These are phyloP conservation scores for Pleurotus giganteus DNA, from an alignment of 768 basidiomycete species.

Conservation along the genomic window DNA sequence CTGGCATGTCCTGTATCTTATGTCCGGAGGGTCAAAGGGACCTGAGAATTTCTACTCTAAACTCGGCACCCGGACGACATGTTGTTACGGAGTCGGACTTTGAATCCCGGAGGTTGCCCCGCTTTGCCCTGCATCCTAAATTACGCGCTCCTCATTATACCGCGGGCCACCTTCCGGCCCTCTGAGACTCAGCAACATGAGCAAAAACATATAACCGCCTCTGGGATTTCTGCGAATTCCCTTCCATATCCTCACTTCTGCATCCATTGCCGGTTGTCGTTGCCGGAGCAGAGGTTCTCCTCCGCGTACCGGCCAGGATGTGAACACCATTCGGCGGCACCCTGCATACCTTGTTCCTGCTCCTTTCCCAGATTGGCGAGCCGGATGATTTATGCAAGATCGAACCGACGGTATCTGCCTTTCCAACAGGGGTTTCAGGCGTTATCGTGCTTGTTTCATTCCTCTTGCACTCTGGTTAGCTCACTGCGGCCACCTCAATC, in stretches of 20 bases:
- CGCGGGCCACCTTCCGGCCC: no score
- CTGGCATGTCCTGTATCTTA: neutral
- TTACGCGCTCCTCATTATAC: neutral
- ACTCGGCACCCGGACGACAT: neutral
- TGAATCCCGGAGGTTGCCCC: neutral
- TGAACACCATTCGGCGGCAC: neutral
- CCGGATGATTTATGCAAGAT: neutral
- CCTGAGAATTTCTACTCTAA: conserved; percentile 6
- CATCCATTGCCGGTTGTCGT: no score
- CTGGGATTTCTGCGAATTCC: neutral
- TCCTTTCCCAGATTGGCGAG: neutral
- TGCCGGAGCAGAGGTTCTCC: no score
- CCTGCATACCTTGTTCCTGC: neutral
- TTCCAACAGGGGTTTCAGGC: neutral
- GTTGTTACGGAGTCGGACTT: no score
- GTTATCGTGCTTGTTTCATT: neutral
- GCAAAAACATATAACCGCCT: neutral
- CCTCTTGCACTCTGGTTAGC: neutral
- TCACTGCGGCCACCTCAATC: neutral
- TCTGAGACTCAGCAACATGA: no score
- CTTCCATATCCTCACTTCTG: no score
- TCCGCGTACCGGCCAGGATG: no score
- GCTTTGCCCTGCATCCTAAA: neutral
- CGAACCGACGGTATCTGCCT: neutral
- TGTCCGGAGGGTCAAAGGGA: conserved; percentile 1